A percentile compares a stretch with the other conserved stretches of the same genome.
Conservation (phyloP, 1,139 yeast genomes). For the Suhomyces maxii region DNA sequence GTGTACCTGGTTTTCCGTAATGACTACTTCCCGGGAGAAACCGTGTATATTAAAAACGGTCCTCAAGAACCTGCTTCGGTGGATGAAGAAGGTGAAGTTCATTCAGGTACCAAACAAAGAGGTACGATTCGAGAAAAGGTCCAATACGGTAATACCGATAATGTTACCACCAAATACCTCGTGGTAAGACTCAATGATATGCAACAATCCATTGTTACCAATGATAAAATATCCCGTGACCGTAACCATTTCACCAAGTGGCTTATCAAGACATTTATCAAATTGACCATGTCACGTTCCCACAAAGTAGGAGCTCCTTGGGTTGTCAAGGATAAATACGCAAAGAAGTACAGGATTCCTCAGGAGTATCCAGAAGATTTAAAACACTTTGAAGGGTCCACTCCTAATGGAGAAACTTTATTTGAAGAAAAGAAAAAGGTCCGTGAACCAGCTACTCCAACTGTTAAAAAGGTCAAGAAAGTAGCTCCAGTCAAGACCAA, state of each 20-base stretch:
- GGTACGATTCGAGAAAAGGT: slow-evolving; percentile 49
- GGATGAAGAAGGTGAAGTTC: slow-evolving; percentile 10
- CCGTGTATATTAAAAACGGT: slow-evolving; percentile 56
- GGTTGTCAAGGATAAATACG: slow-evolving; percentile 84
- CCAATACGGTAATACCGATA: slow-evolving; percentile 56
- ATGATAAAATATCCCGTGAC: slow-evolving; percentile 73
- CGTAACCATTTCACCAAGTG: slow-evolving; percentile 87
- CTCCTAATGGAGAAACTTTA: slow-evolving; percentile 40
- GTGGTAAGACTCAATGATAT: slow-evolving; percentile 54
- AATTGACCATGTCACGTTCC: slow-evolving; percentile 78
- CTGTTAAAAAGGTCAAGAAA: slow-evolving; percentile 3
- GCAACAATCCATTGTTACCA: slow-evolving; percentile 68
- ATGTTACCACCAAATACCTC: slow-evolving; percentile 59
- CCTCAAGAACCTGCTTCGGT: not conserved
- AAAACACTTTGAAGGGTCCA: slow-evolving; percentile 40
- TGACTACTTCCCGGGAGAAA: slow-evolving; percentile 92
- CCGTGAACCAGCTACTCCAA: not conserved
- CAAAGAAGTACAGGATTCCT: slow-evolving; percentile 58
- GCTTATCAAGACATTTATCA: slow-evolving; percentile 84
- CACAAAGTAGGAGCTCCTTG: slow-evolving; percentile 93
- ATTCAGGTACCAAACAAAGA: slow-evolving; percentile 27
- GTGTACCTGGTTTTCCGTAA: slow-evolving; percentile 72
- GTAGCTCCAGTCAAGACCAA: not conserved
- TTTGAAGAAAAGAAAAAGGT: slow-evolving; percentile 17
- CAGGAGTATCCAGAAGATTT: slow-evolving; percentile 57